A percentile compares a stretch with the other conserved stretches of the same genome.
phyloP scores from a whole-genome alignment of 768 basidiomycete genomes.

The Trametes elegans region DNA sequence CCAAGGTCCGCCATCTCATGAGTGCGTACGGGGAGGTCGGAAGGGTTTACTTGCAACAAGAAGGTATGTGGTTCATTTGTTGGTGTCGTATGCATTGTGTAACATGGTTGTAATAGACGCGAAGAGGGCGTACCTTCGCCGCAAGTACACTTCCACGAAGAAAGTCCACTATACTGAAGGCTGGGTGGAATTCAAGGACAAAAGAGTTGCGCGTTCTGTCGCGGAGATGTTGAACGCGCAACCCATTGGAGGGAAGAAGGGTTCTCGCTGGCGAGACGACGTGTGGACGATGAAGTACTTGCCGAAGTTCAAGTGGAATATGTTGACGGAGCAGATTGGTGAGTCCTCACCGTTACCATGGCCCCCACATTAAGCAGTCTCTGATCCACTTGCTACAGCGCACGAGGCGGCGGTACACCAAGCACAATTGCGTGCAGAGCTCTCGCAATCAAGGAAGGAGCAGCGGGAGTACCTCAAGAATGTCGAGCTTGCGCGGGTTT shows the following conservation, averaged over 20 bases:
- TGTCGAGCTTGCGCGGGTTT: constrained; percentile 86
- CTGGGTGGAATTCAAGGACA: constrained; percentile 98
- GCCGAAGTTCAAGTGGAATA: constrained; percentile 97
- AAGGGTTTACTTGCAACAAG: constrained; percentile 89
- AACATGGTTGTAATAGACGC: constrained; percentile 50
- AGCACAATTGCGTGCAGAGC: constrained; percentile 87
- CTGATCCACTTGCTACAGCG: constrained; percentile 44
- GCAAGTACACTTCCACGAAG: constrained; percentile 79
- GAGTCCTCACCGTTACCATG: constrained; percentile 33
- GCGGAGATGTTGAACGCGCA: constrained; percentile 97
- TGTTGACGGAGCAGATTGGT: constrained; percentile 99
- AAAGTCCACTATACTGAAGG: constrained; percentile 92
- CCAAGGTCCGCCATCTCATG: constrained; percentile 94
- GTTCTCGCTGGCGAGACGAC: constrained; percentile 89
- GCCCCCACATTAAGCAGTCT: not conserved
- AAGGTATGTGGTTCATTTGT: constrained; percentile 52
- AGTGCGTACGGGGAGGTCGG: constrained; percentile 87
- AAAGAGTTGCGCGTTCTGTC: constrained; percentile 82
- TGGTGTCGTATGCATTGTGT: not conserved
- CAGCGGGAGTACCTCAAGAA: constrained; percentile 92
- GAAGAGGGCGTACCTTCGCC: constrained; percentile 81
- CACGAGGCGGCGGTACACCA: constrained; percentile 89
- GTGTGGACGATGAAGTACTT: constrained; percentile 99
- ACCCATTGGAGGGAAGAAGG: constrained; percentile 92
- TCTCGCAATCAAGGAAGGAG: constrained; percentile 83